Evolutionary conservation across 31 red algal genomes (phyloP), one percentile per base, ranked within the genome.

Genomic region (Bonnemaisonia californica): DNA sequence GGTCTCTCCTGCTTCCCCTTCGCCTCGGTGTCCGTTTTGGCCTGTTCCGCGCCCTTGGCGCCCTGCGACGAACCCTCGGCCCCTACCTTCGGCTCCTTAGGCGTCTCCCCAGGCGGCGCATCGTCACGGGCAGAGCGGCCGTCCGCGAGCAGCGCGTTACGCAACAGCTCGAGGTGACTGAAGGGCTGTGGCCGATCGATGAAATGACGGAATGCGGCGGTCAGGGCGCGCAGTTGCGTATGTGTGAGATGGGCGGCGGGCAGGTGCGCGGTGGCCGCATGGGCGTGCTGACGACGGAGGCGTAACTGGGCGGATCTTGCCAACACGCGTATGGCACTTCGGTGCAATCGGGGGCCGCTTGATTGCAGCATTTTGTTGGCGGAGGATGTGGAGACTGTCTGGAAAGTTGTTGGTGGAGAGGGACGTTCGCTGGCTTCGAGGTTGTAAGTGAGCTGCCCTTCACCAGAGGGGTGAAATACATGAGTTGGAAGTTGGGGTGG

Each of bases 221-320:
- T 51, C 9, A 51, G 45, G 16, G 16, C 9, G 9, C 45, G 45
- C 16, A 16, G 7, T 16, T 51, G 45, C 16, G 45, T 51, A 7
- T 7, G 9, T 7, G 45, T 51, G 7, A 51, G 45, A 51, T 51
- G 45, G 9, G 45, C 9, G 45, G 45, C 45, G 45, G 45, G 7
- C 9, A 7, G 7, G n/a, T n/a, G n/a, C 16, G 45, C 45, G 45
- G 16, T 7, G 7, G 7, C 16, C 16, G 45, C 9, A 11, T 11
- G 16, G 7, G 45, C 45, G 16, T 7, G 45, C 45, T 51, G 45
- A 11, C 69, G 69, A n/a, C 69, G 69, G 16, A 40, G 38, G 7
- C 69, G 33, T 38, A 73, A 29, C 26, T 73, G 37, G 31, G 19
- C 37, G 41, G 69, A 73, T 29, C 69, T 35, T 11, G 33, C 41